A percentile compares a stretch with the other conserved stretches of the same genome.
Evolutionary conservation across 2,329 filamentous ascomycete species (phyloP).

Genomic region (Ophiostoma himal-ulmi): DNA sequence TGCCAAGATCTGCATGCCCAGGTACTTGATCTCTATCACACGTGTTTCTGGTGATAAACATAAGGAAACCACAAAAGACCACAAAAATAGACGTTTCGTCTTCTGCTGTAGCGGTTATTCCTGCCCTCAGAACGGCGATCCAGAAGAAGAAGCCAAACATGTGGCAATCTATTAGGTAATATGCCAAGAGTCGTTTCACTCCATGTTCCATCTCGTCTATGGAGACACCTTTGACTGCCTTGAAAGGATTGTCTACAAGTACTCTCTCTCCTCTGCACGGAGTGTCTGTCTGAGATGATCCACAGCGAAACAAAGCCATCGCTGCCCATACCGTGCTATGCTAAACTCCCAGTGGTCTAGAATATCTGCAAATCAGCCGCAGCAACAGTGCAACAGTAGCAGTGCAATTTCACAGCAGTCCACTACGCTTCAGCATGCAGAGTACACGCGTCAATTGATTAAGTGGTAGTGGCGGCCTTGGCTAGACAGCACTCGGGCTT

Average conservation of each 20-base stretch:
- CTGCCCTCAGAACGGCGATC: background rate
- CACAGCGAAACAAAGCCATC: constrained; percentile 3
- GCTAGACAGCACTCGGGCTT: constrained; percentile 7
- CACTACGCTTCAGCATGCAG: background rate
- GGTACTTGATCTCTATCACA: background rate
- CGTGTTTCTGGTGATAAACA: background rate
- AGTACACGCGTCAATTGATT: background rate
- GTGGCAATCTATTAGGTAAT: constrained; percentile 1
- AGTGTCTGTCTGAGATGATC: background rate
- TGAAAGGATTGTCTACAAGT: too few relatives aligned
- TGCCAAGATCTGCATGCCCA: background rate
- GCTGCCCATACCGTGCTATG: background rate
- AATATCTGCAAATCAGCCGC: background rate
- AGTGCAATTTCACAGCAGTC: background rate
- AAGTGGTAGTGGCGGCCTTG: background rate
- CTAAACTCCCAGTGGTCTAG: too few relatives aligned
- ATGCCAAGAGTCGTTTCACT: constrained; percentile 7
- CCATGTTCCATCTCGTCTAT: background rate
- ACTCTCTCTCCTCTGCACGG: background rate
- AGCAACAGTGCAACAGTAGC: background rate
- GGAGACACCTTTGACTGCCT: background rate
- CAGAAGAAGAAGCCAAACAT: background rate
- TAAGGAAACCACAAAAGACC: background rate
- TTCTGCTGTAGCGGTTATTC: background rate
- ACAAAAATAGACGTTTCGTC: constrained; percentile 7